Evolutionary conservation across 306 rosid species (phyloP).

Genomic region (Cucumis cinereus): DNA sequence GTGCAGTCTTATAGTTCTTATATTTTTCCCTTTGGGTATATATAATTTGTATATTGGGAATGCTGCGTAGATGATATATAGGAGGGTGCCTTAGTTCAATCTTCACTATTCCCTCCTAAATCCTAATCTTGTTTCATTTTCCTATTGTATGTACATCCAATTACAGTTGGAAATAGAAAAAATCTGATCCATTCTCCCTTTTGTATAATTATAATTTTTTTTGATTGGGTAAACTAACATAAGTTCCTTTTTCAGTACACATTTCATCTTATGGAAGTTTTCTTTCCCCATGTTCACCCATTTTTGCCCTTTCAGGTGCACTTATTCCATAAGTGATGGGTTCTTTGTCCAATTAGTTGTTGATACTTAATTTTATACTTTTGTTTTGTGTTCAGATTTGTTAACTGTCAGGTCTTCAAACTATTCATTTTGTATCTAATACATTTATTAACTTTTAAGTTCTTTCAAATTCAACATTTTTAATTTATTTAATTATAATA

Average conservation of each 20-base stretch:
- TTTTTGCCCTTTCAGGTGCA: background rate
- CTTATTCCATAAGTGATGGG: background rate
- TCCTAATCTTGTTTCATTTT: background rate
- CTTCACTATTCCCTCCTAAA: background rate
- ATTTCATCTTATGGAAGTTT: background rate
- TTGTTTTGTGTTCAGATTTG: background rate
- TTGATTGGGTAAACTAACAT: background rate
- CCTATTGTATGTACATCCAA: background rate
- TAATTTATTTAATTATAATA: too few species aligned
- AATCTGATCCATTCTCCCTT: background rate
- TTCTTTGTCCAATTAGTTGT: background rate
- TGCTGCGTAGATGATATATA: constrained; percentile 21
- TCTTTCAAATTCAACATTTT: too few species aligned
- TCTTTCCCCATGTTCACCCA: background rate
- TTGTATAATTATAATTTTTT: background rate
- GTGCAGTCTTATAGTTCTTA: constrained; percentile 28
- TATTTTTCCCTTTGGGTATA: constrained; percentile 25
- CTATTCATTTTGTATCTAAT: too few species aligned
- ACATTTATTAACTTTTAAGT: too few species aligned
- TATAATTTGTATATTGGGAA: constrained; percentile 40
- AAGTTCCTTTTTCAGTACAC: background rate
- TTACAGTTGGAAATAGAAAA: background rate
- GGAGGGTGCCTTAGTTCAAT: background rate
- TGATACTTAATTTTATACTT: background rate
- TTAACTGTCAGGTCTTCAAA: too few species aligned